Conservation (phyloP, 495 filamentous ascomycete species). For the Trichoderma virens region DNA sequence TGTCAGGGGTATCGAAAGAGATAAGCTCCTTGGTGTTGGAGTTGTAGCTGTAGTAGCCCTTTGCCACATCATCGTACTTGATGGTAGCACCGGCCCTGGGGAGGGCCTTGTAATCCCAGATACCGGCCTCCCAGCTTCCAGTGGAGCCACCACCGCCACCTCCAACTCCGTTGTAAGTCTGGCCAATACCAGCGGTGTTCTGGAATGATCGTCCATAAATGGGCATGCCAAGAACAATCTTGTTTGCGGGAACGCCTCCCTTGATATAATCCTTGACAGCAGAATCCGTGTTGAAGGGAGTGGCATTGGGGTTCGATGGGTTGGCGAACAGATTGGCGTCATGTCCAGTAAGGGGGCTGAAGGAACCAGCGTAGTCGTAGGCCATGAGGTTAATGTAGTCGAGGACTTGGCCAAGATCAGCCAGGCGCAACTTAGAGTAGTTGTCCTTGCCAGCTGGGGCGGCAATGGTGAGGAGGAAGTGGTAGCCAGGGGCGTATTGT, state of each 20-base stretch:
- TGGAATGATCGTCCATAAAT: conserved; percentile 78
- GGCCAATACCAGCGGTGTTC: conserved; percentile 61
- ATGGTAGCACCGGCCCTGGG: conserved; percentile 42
- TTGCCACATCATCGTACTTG: conserved; percentile 35
- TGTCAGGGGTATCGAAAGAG: conserved; percentile 62
- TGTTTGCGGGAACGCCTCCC: conserved; percentile 51
- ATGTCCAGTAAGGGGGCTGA: conserved; percentile 58
- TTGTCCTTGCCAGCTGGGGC: conserved; percentile 50
- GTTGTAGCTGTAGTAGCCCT: conserved; percentile 68
- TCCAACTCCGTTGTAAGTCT: conserved; percentile 57
- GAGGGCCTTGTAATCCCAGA: conserved; percentile 76
- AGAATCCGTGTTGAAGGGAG: conserved; percentile 61
- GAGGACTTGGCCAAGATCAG: conserved; percentile 56
- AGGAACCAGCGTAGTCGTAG: conserved; percentile 66
- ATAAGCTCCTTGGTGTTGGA: conserved; percentile 49
- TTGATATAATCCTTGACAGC: conserved; percentile 60
- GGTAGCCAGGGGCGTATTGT: conserved; percentile 37
- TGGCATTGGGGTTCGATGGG: conserved; percentile 38
- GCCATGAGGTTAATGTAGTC: conserved; percentile 88
- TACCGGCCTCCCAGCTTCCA: conserved; percentile 65
- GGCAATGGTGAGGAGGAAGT: conserved; percentile 73
- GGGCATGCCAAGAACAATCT: conserved; percentile 80
- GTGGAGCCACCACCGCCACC: too few relatives aligned
- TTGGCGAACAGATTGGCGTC: conserved; percentile 67
- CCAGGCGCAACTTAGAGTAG: conserved; percentile 59